Conservation (phyloP, 331 rosid species). For the Quercus lobata region DNA sequence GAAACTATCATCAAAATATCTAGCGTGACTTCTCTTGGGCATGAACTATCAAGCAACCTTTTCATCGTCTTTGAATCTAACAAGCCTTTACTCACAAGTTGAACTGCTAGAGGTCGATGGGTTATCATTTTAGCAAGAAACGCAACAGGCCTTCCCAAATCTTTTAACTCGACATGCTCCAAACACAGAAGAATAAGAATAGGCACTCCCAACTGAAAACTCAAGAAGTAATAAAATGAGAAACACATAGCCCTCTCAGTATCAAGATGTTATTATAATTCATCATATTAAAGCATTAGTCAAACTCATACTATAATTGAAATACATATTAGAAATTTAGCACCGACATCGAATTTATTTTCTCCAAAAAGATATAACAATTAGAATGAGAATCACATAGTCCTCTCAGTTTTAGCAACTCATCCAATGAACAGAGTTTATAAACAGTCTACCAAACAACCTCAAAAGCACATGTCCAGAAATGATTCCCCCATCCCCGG, state of each 20-base stretch:
- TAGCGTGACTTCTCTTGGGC: constrained; percentile 65
- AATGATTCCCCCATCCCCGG: neutral
- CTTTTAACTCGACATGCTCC: constrained; percentile 62
- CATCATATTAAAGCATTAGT: neutral
- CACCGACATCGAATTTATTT: neutral
- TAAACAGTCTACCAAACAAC: neutral
- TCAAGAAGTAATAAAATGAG: constrained; percentile 27
- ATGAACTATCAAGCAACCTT: constrained; percentile 55
- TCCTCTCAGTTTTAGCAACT: neutral
- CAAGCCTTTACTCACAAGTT: constrained; percentile 82
- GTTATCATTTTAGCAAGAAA: constrained; percentile 84
- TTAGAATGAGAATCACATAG: neutral
- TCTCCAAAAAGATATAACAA: neutral
- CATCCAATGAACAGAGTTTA: neutral
- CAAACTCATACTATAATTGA: neutral
- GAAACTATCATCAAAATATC: constrained; percentile 86
- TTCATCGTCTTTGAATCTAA: constrained; percentile 72
- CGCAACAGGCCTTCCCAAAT: constrained; percentile 76
- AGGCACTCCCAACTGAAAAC: constrained; percentile 80
- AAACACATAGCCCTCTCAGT: constrained; percentile 1
- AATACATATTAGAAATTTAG: neutral
- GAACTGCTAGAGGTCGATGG: constrained; percentile 73
- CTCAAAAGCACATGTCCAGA: neutral
- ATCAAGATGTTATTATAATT: constrained; percentile 4
- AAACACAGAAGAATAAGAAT: constrained; percentile 61